Evolutionary conservation across 1,284 basidiomycete species (phyloP), one percentile per base, ranked within the genome.

Genomic region (Calocybe gambosa): DNA sequence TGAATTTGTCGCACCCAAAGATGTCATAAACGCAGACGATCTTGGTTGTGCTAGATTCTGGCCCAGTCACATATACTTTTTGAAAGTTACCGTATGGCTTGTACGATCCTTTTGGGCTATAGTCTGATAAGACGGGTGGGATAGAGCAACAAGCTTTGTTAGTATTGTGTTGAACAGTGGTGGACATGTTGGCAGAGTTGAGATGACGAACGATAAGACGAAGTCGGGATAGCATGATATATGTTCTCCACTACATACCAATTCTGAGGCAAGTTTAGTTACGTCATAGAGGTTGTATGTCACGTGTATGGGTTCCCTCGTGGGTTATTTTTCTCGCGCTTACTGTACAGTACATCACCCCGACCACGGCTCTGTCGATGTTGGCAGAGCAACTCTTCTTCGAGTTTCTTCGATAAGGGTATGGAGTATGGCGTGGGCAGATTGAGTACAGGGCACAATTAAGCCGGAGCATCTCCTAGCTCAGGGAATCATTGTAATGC

Each of bases 391-490:
- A 69, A 71, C 69, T 72, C 69, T 66, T 56, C 51, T 54, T 56
- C 58, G 55, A 52, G 31, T 33, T 31, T 19, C 52, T 55, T 38
- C 48, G 58, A 57, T 58, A 61, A 53, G 77, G 81, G 82, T 83
- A 83, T 63, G 49, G 50, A 62, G 59, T 59, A 49, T 59, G 58
- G 66, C 52, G 57, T 64, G 66, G 75, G 71, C 57, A 69, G 59
- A 74, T 56, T 62, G 61, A 71, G 46, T 26, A 49, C 12, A 39
- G 80, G 70, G 76, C 69, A 69, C 82, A 84, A 82, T 82, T 85
- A 85, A 85, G 83, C 82, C 83, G 83, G 82, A 85, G 81, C 78
- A 64, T 66, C 68, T 73, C 68, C 71, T 62, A 75, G 68, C 65
- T 58, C 55, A 55, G 54, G 61, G 62, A 59, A 58, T 65, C 68